A percentile compares a stretch with the other conserved stretches of the same genome.
These are phyloP conservation scores for Geotrichum ghanense DNA, from an alignment of 805 yeast species.

Conservation along the genomic window DNA sequence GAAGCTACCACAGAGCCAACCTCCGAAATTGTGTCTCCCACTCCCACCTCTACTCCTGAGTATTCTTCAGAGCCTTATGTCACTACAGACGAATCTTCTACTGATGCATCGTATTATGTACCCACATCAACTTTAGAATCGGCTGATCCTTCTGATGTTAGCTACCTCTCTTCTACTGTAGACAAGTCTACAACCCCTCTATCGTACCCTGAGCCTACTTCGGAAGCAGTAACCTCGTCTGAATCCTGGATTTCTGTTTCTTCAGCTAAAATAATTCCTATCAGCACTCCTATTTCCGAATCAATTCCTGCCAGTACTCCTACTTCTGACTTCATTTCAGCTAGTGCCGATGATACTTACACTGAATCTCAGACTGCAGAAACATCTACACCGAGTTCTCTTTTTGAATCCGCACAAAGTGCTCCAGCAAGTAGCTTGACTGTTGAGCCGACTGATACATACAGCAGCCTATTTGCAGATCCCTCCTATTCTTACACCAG, in stretches of 20 bases:
- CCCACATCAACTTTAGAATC: conserved; percentile 1
- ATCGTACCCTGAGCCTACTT: background rate
- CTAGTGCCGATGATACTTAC: background rate
- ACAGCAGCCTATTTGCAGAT: background rate
- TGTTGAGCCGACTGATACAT: no score
- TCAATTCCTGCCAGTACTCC: background rate
- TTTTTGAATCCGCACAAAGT: background rate
- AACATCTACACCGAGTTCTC: background rate
- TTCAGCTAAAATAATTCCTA: conserved; percentile 6
- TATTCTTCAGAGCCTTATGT: background rate
- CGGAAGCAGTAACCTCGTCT: conserved; percentile 3
- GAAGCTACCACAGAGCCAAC: background rate
- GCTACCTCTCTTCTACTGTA: conserved; percentile 1
- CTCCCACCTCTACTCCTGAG: background rate
- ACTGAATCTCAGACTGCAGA: background rate
- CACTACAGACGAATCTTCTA: background rate
- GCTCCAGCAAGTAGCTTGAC: no score
- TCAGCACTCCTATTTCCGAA: background rate
- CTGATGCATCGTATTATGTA: background rate
- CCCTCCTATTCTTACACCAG: background rate
- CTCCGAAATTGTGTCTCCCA: background rate
- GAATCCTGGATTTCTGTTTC: conserved; percentile 4
- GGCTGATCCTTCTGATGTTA: background rate
- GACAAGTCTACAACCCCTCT: conserved; percentile 1
- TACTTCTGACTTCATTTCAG: background rate